Evolutionary conservation across 768 basidiomycete genomes (phyloP).

Genomic region (Amylocystis lapponica): DNA sequence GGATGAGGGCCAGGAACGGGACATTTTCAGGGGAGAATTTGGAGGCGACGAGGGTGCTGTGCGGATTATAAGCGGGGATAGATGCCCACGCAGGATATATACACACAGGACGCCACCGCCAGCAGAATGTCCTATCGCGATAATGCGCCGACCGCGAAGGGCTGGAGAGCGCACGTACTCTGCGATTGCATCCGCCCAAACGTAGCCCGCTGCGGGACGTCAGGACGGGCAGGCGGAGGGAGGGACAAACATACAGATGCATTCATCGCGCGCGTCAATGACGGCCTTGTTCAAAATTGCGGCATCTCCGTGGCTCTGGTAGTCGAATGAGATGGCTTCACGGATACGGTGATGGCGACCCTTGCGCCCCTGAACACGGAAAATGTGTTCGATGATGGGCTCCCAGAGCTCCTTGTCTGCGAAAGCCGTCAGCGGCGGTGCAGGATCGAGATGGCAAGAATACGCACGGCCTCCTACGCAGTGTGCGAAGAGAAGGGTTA

Average conservation of each 20-base stretch:
- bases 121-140: background rate
- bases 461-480: constrained; percentile 37
- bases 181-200: background rate
- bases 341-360: background rate
- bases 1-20: background rate
- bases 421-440: background rate
- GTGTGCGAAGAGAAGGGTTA: constrained; percentile 47
- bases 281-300: background rate
- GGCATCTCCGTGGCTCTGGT: background rate
- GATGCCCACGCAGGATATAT: background rate
- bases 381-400: constrained; percentile 45
- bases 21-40: background rate
- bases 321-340: background rate
- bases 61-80: background rate
- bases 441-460: background rate
- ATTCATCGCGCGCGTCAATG: background rate
- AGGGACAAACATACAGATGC: too few relatives aligned
- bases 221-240: too few relatives aligned
- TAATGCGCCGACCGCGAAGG: background rate
- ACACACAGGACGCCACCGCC: background rate
- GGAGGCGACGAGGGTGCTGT: too few relatives aligned
- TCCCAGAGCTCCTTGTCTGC: constrained; percentile 57
- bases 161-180: background rate
- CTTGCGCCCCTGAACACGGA: constrained; percentile 15
- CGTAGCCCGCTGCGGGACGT: background rate